Evolutionary conservation across 2,329 filamentous ascomycete species (phyloP).

Genomic region (Lithohypha guttulata): DNA sequence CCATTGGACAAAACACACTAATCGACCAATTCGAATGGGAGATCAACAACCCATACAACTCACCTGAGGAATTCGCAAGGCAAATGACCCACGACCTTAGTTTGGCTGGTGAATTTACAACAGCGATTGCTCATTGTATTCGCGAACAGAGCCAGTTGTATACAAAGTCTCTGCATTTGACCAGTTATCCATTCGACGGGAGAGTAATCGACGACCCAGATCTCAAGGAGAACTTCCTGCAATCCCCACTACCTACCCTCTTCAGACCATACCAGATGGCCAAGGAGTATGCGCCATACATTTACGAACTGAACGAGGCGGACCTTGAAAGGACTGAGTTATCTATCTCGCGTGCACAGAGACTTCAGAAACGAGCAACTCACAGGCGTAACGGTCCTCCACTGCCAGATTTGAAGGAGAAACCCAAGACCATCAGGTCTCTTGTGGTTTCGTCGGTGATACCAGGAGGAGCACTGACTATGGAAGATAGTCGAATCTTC

Average conservation of each 20-base stretch:
- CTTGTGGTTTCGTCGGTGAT: conserved; percentile 86
- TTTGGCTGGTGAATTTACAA: conserved; percentile 88
- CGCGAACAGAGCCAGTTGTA: conserved; percentile 93
- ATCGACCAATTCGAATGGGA: conserved; percentile 99
- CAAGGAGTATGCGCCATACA: conserved; percentile 85
- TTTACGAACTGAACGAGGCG: conserved; percentile 86
- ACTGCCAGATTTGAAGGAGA: conserved; percentile 89
- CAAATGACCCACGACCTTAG: conserved; percentile 85
- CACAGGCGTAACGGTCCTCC: conserved; percentile 87
- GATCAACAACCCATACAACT: conserved; percentile 88
- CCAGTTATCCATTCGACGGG: conserved; percentile 90
- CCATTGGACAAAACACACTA: conserved; percentile 85
- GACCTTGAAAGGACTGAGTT: conserved; percentile 85
- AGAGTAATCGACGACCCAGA: conserved; percentile 87
- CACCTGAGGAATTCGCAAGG: conserved; percentile 83
- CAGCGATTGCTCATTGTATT: conserved; percentile 94
- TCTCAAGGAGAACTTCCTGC: conserved; percentile 71
- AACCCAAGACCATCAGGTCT: conserved; percentile 84
- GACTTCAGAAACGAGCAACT: conserved; percentile 87
- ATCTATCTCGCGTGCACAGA: conserved; percentile 85
- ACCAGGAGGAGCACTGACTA: conserved; percentile 66
- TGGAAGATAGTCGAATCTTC: conserved; percentile 80
- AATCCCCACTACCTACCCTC: conserved; percentile 68
- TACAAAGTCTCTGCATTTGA: conserved; percentile 81
- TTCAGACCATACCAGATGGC: conserved; percentile 87